Base-by-base conservation (phyloP, 2,329 filamentous ascomycete species). In the Periconia macrospinosa region DNA sequence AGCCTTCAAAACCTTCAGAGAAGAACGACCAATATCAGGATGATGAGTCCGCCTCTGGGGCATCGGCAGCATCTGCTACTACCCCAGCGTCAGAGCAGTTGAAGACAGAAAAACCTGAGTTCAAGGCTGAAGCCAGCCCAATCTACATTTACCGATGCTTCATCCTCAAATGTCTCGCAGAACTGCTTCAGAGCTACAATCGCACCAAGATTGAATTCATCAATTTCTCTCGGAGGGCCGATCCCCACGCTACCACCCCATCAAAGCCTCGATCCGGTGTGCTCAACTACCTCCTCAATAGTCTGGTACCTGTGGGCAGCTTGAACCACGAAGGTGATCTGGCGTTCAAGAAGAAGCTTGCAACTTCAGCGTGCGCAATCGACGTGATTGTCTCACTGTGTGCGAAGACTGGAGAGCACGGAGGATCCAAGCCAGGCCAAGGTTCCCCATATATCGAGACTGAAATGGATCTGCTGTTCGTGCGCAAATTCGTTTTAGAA, bases 81-180 rank as follows among this genome's bases (percentile, higher is more conserved):
- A 27, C 35, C 58, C 18, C 47, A 49, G 20, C 30, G 58, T 19
- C 47, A 47, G 54, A 71, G 44, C 48, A 65, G 18, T 67, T 89
- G 72, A 90, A 91, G 69, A 53, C 76, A 5, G 76, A 85, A 11
- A 96, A 95, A 75, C 79, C 84, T 0, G 78, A 85, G 0, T 97
- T 97, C 81, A 97, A 96, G 75, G 81, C 90, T 1, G 92, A 96
- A 47, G 89, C 97, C 33, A 92, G 99, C 71, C 91, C 92, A 0
- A 97, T 96, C 55, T 99, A 96, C 76, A 88, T 97, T 49, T 99
- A 97, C 69, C 86, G 94, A 45, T 97, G 93, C 77, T 97, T 97
- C 78, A 79, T 99, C 48, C 83, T 99, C 30, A 92, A 94, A 69
- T 96, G 92, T 67, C 79, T 99, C 40, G 88, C 91, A 0, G 94